A percentile compares a stretch with the other conserved stretches of the same genome.
These are phyloP conservation scores for Aspergillus proliferans DNA, from an alignment of 2,329 filamentous ascomycete species.

Conservation along the genomic window DNA sequence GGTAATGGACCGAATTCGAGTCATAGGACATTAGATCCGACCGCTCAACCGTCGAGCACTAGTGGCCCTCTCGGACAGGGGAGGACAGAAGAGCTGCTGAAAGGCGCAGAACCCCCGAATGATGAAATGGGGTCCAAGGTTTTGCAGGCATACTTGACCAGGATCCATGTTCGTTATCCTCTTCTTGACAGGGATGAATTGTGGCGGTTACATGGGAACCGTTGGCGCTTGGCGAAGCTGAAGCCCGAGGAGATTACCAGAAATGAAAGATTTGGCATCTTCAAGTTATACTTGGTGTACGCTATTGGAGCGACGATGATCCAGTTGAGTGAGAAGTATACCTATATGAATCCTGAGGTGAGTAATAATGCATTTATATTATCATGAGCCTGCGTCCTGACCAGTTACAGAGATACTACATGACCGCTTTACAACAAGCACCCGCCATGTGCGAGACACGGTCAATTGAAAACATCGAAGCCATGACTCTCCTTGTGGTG, in stretches of 20 bases:
- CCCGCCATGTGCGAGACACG: constrained; percentile 45
- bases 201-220: constrained; percentile 39
- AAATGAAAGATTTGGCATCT: constrained; percentile 41
- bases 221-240: constrained; percentile 32
- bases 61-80: constrained; percentile 19
- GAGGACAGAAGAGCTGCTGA: constrained; percentile 38
- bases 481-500: constrained; percentile 47
- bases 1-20: constrained; percentile 7
- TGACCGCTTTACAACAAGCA: constrained; percentile 45
- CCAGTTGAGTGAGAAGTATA: constrained; percentile 42
- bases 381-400: not conserved
- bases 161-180: constrained; percentile 46
- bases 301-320: constrained; percentile 48
- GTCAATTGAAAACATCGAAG: constrained; percentile 48
- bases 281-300: constrained; percentile 49
- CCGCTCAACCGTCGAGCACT: constrained; percentile 11
- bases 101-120: constrained; percentile 42
- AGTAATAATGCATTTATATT: not conserved
- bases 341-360: constrained; percentile 40
- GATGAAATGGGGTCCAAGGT: constrained; percentile 42
- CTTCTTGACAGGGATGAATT: constrained; percentile 45
- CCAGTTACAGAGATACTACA: constrained; percentile 41
- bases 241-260: constrained; percentile 29
- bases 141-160: constrained; percentile 41
- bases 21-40: constrained; percentile 4